phyloP scores from a whole-genome alignment of 176 grass and related monocot species.

The Lolium multiflorum region DNA sequence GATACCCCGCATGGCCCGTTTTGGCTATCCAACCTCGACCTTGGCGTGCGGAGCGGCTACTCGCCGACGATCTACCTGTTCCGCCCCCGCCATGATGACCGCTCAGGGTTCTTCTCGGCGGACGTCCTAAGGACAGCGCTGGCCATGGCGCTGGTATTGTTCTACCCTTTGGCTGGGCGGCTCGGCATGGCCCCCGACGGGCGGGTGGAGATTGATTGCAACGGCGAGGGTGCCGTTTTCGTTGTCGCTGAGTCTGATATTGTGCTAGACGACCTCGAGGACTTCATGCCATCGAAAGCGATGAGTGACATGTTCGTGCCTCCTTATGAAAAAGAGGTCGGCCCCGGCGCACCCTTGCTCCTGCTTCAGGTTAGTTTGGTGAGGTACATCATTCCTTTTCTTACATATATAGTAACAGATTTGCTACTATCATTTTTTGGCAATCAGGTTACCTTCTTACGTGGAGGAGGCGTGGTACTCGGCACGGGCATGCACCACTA shows the following conservation, averaged over 20 bases:
- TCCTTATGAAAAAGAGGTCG: not conserved
- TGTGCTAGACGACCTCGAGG: not conserved
- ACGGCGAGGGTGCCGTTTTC: too few species aligned
- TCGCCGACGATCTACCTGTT: slow-evolving; percentile 63
- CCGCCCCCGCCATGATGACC: not conserved
- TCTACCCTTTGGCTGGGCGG: too few species aligned
- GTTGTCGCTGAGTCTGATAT: too few species aligned
- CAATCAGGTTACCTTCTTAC: slow-evolving; percentile 48
- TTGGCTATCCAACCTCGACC: slow-evolving; percentile 74
- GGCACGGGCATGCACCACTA: too few species aligned
- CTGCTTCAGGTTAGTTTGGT: slow-evolving; percentile 48
- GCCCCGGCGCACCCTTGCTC: slow-evolving; percentile 20
- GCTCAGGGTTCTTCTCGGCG: slow-evolving; percentile 41
- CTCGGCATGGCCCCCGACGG: slow-evolving; percentile 1
- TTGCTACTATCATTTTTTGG: not conserved
- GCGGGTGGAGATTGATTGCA: slow-evolving; percentile 43
- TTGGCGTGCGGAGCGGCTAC: slow-evolving; percentile 45
- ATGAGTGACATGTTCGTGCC: slow-evolving; percentile 58
- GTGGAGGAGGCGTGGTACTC: slow-evolving; percentile 56
- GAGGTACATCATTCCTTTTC: not conserved
- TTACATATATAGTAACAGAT: not conserved
- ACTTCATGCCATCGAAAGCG: slow-evolving; percentile 38
- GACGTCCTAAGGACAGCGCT: slow-evolving; percentile 46
- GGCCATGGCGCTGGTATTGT: too few species aligned
- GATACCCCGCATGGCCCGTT: slow-evolving; percentile 47